Evolutionary conservation across 2,329 filamentous ascomycete genomes (phyloP).

Genomic region (Ophiocordyceps camponoti-rufipedis): DNA sequence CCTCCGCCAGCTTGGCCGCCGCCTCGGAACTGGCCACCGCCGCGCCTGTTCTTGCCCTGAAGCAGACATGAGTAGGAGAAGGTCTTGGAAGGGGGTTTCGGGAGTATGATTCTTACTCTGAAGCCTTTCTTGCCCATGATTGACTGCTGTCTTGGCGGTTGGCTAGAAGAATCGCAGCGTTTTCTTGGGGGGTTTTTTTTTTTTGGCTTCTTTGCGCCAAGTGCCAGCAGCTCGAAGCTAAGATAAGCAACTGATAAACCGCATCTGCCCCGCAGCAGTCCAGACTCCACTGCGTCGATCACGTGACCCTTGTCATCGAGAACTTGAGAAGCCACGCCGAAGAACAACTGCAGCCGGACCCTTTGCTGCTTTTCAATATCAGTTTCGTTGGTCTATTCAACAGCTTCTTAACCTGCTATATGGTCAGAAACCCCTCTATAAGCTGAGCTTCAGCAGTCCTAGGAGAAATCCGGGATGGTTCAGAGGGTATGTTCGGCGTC

Average conservation of each 20-base stretch:
- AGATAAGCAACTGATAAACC: not conserved
- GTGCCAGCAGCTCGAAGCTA: not conserved
- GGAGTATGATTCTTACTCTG: constrained; percentile 9
- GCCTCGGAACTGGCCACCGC: constrained; percentile 12
- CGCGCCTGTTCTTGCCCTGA: constrained; percentile 18
- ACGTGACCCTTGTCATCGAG: too few relatives aligned
- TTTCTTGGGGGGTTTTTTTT: not conserved
- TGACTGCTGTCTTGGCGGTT: not conserved
- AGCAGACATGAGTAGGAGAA: not conserved
- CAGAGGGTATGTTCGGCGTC: too few relatives aligned
- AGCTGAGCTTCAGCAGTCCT: too few relatives aligned
- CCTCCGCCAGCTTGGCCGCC: constrained; percentile 8
- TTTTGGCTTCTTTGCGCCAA: not conserved
- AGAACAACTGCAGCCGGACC: too few relatives aligned
- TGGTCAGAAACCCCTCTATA: too few relatives aligned
- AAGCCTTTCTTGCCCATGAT: constrained; percentile 12
- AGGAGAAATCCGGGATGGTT: too few relatives aligned
- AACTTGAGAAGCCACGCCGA: too few relatives aligned
- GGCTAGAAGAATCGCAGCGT: not conserved
- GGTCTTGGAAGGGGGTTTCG: not conserved
- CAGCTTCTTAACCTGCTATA: too few relatives aligned
- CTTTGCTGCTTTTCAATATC: too few relatives aligned
- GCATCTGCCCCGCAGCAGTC: too few relatives aligned
- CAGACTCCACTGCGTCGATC: too few relatives aligned
- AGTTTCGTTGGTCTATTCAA: too few relatives aligned